Evolutionary conservation across 768 basidiomycete species (phyloP), one percentile per base, ranked within the genome.

Genomic region (Naematelia encephala): DNA sequence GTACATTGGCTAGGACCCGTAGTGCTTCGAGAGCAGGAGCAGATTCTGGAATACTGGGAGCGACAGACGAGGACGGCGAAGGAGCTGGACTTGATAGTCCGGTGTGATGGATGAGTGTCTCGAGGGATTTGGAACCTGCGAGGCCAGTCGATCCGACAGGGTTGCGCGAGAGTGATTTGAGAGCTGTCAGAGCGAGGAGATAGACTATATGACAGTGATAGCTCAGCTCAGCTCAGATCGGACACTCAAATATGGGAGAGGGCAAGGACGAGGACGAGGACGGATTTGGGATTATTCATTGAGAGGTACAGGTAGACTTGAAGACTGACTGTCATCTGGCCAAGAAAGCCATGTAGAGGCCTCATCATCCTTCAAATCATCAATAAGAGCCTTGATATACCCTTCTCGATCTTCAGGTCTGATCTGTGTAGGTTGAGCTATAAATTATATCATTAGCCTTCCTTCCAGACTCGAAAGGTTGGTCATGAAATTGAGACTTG

Each of bases 141-240:
- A 85, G 78, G 23, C 62, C 55, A 51, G 80, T 77, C 3, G 91
- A 89, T 14, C 87, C 87, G 2, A 84, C 78, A 0, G 84, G 85
- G 52, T 85, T 83, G 67, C 85, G 86, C 13, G 86, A 89, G 2
- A 92, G 82, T 5, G 82, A 83, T 76, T 91, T 91, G 57, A 92
- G 73, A 0, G 87, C 84, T 46, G 84, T 77, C 1, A 92, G 79
- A 14, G 88, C 89, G 29, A 80, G 82, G 2, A 83, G 79, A 27
- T 84, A 83, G 73, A 90, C 90, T 91, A 70, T 5, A n/a, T n/a
- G n/a, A n/a, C n/a, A n/a, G n/a, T n/a, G n/a, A n/a, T n/a, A n/a
- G n/a, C n/a, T n/a, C n/a, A n/a, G n/a, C n/a, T n/a, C n/a, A n/a
- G n/a, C n/a, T n/a, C n/a, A n/a, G n/a, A n/a, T n/a, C n/a, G n/a